A percentile compares a stretch with the other conserved stretches of the same genome.
These are phyloP conservation scores for Saccharomyces eubayanus DNA, from an alignment of 805 yeast species.

Conservation along the genomic window DNA sequence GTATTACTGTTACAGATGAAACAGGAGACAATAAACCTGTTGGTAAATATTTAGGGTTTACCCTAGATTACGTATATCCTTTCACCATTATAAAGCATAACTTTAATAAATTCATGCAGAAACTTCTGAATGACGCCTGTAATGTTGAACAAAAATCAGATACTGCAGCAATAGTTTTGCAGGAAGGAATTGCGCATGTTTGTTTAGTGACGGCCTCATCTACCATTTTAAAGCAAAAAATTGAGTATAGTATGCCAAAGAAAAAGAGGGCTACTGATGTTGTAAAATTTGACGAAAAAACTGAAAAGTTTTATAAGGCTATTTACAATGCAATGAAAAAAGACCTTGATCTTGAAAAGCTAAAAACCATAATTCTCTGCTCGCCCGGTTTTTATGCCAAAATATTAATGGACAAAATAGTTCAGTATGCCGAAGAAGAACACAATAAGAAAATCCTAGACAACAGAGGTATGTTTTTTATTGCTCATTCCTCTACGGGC, in stretches of 20 bases:
- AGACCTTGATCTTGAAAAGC: conserved; percentile 56
- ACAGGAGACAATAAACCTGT: conserved; percentile 51
- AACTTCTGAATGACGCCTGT: conserved; percentile 61
- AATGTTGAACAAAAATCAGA: conserved; percentile 77
- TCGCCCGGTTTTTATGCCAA: conserved; percentile 84
- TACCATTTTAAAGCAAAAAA: conserved; percentile 71
- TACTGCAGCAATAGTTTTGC: conserved; percentile 85
- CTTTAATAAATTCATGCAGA: conserved; percentile 70
- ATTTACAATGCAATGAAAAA: conserved; percentile 57
- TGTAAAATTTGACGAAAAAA: conserved; percentile 67
- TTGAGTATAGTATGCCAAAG: conserved; percentile 78
- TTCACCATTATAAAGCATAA: conserved; percentile 64
- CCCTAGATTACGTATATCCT: conserved; percentile 59
- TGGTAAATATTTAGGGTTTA: conserved; percentile 84
- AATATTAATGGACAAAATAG: conserved; percentile 51
- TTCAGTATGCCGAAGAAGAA: conserved; percentile 47
- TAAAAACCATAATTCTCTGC: conserved; percentile 75
- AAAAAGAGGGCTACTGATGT: conserved; percentile 82
- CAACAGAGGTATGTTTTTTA: conserved; percentile 59
- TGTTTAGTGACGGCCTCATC: conserved; percentile 84
- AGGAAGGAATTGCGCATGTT: conserved; percentile 91
- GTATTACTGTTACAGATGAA: conserved; percentile 45
- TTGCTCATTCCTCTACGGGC: conserved; percentile 86
- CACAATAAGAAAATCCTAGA: conserved; percentile 50
- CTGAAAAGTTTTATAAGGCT: conserved; percentile 57